Evolutionary conservation across 1,139 yeast species (phyloP).

Genomic region (Starmera stellimalicola): DNA sequence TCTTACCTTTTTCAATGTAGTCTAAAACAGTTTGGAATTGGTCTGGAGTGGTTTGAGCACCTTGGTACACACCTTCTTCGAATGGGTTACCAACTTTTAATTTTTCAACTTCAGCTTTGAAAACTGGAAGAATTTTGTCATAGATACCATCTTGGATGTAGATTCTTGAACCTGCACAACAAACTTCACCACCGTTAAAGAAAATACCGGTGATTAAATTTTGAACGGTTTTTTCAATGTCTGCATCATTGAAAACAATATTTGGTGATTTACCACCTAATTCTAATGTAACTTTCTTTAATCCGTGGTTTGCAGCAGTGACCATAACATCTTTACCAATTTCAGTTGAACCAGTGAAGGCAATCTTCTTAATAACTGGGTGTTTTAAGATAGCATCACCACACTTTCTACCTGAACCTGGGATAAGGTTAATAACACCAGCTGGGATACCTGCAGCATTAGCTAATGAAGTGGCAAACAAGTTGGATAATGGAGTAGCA

Average conservation of each 20-base stretch:
- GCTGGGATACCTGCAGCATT: conserved; percentile 71
- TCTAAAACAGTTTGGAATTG: conserved; percentile 70
- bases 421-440: conserved; percentile 68
- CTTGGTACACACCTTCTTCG: conserved; percentile 63
- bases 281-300: conserved; percentile 76
- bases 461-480: conserved; percentile 49
- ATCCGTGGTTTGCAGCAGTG: conserved; percentile 57
- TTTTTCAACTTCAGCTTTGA: conserved; percentile 39
- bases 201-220: conserved; percentile 54
- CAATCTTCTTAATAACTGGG: conserved; percentile 63
- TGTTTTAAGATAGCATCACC: conserved; percentile 69
- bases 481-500: conserved; percentile 74
- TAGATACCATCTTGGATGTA: conserved; percentile 70
- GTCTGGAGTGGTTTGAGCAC: conserved; percentile 72
- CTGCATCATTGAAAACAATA: conserved; percentile 67
- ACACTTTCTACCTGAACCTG: conserved; percentile 73
- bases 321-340: conserved; percentile 72
- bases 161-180: conserved; percentile 81
- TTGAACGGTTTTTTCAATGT: conserved; percentile 52
- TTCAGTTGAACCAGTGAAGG: conserved; percentile 81
- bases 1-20: conserved; percentile 64
- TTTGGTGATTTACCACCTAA: conserved; percentile 85
- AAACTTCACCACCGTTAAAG: conserved; percentile 83
- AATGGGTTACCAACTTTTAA: conserved; percentile 70
- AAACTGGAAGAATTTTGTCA: conserved; percentile 51